A percentile compares a stretch with the other conserved stretches of the same genome.
These are phyloP conservation scores for Pseudotulostoma volvatum DNA, from an alignment of 495 filamentous ascomycete species.

Conservation along the genomic window DNA sequence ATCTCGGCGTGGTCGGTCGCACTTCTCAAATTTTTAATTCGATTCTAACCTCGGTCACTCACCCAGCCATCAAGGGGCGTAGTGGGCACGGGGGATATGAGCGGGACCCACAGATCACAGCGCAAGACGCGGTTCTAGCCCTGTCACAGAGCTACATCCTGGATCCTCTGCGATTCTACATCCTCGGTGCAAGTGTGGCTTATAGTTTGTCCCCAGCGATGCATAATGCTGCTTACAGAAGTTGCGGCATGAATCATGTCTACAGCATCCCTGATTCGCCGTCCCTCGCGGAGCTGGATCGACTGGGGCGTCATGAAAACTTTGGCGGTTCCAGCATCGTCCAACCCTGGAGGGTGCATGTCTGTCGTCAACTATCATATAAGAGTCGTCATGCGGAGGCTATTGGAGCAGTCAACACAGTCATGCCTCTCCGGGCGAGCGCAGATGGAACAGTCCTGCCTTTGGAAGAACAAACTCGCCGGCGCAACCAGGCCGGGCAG, in stretches of 20 bases:
- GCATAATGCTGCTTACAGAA: slow-evolving; percentile 59
- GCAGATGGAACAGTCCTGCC: slow-evolving; percentile 46
- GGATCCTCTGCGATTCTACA: slow-evolving; percentile 59
- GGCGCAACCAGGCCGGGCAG: slow-evolving; percentile 47
- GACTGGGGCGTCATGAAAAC: slow-evolving; percentile 41
- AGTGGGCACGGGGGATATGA: slow-evolving; percentile 8
- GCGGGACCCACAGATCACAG: slow-evolving; percentile 32
- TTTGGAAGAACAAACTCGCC: slow-evolving; percentile 43
- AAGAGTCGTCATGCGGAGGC: slow-evolving; percentile 61
- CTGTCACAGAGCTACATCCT: slow-evolving; percentile 38
- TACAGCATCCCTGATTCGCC: slow-evolving; percentile 49
- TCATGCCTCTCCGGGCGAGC: slow-evolving; percentile 53
- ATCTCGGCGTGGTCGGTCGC: slow-evolving; percentile 50
- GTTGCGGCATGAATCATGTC: slow-evolving; percentile 55
- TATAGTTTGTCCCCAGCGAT: slow-evolving; percentile 67
- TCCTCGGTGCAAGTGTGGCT: slow-evolving; percentile 53
- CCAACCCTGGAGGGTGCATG: slow-evolving; percentile 59
- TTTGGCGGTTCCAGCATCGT: slow-evolving; percentile 63
- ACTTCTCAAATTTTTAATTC: slow-evolving; percentile 51
- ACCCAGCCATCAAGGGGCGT: slow-evolving; percentile 37
- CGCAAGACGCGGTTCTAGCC: slow-evolving; percentile 38
- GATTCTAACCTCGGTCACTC: slow-evolving; percentile 52
- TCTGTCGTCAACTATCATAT: slow-evolving; percentile 48
- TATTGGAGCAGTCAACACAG: slow-evolving; percentile 69
- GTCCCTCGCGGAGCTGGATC: slow-evolving; percentile 46